phyloP scores from a whole-genome alignment of 495 filamentous ascomycete genomes.

The Schizothecium vesticola region DNA sequence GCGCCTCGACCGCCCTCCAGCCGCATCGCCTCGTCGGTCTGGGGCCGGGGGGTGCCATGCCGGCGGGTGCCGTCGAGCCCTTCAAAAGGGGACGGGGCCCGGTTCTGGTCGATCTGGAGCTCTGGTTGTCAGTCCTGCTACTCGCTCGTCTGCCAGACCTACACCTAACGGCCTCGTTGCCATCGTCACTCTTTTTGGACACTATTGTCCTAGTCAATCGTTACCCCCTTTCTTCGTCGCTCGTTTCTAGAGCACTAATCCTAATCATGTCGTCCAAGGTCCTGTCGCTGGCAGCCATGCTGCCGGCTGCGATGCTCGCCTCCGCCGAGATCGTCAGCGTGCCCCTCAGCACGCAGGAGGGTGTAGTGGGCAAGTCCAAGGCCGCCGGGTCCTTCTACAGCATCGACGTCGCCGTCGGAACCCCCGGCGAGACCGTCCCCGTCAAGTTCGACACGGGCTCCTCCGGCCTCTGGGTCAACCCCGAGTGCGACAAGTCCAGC shows the following conservation, averaged over 20 bases:
- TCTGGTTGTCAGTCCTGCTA: neutral
- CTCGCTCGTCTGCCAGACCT: neutral
- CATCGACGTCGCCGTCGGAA: constrained; percentile 16
- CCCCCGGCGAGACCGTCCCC: constrained; percentile 15
- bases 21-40: neutral
- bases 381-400: neutral
- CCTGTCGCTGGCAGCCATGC: neutral
- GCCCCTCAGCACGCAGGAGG: neutral
- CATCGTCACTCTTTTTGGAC: neutral
- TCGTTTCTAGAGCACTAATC: neutral
- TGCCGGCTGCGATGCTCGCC: neutral
- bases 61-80: neutral
- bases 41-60: neutral
- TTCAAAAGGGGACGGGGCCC: neutral
- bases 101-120: neutral
- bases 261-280: neutral
- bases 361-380: neutral
- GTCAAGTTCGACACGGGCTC: constrained; percentile 26
- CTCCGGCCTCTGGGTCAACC: constrained; percentile 25
- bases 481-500: constrained; percentile 13
- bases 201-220: neutral
- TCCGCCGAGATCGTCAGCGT: neutral
- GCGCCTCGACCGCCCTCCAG: neutral
- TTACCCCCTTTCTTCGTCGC: neutral
- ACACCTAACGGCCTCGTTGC: neutral